phyloP scores from a whole-genome alignment of 2,329 filamentous ascomycete genomes.

The Parastagonospora nodorum region DNA sequence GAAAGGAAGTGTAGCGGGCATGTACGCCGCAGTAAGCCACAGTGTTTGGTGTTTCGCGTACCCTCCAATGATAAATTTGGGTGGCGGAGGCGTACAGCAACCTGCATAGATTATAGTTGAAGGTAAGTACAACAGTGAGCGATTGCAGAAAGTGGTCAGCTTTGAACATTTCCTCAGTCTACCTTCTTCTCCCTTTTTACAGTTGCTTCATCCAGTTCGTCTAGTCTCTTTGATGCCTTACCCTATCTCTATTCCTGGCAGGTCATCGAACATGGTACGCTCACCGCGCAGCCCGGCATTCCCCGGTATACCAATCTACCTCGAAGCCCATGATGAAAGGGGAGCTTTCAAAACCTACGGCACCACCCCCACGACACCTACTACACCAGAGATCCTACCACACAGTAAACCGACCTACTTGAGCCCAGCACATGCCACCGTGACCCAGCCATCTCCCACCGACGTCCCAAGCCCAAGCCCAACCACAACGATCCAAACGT shows the following conservation, averaged over 20 bases:
- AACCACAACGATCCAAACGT: conserved; percentile 25
- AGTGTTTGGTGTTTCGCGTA: conserved; percentile 28
- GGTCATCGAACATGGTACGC: conserved; percentile 6
- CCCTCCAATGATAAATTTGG: conserved; percentile 17
- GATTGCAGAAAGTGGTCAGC: conserved; percentile 10
- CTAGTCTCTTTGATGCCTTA: no score
- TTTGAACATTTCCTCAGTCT: conserved; percentile 6
- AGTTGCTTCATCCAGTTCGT: no score
- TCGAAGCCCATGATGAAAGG: conserved; percentile 24
- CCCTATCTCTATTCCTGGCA: conserved; percentile 12
- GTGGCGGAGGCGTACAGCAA: conserved; percentile 14
- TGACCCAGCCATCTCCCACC: conserved; percentile 1
- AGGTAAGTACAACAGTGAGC: conserved; percentile 11
- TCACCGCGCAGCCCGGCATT: conserved; percentile 13
- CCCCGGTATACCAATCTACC: conserved; percentile 32
- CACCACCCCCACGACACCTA: conserved; percentile 26
- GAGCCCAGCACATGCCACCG: background rate
- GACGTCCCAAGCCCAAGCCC: conserved; percentile 15
- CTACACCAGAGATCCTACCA: conserved; percentile 17
- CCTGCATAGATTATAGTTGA: conserved; percentile 23
- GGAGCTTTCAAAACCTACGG: conserved; percentile 19
- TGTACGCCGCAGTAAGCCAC: conserved; percentile 27
- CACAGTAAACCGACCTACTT: conserved; percentile 4
- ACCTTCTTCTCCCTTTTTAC: background rate
- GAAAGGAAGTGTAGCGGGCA: conserved; percentile 28